Percentiles rank a stretch among this genome's conserved stretches.
Evolutionary conservation across 768 basidiomycete species (phyloP).

Genomic region (Suillus clintonianus): DNA sequence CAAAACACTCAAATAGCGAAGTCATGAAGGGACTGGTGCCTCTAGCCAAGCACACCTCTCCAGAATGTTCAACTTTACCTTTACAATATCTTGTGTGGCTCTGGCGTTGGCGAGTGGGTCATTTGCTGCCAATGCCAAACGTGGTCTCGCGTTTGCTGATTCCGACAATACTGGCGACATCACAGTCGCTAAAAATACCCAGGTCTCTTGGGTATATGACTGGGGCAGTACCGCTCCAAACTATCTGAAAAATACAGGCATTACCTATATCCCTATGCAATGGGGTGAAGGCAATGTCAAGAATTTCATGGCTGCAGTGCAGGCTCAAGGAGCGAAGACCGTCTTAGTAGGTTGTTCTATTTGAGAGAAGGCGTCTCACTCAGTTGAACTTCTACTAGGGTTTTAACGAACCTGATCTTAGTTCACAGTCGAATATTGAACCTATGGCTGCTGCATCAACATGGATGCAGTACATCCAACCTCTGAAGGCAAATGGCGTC

Average conservation of each 20-base stretch:
- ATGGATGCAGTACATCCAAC: conserved; percentile 40
- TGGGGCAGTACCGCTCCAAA: conserved; percentile 40
- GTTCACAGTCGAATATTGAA: conserved; percentile 46
- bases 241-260: conserved; percentile 39
- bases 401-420: conserved; percentile 41
- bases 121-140: conserved; percentile 6
- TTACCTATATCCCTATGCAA: conserved; percentile 56
- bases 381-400: conserved; percentile 19
- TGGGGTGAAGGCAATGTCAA: conserved; percentile 47
- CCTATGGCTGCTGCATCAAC: conserved; percentile 42
- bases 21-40: background rate
- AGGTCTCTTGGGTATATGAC: conserved; percentile 16
- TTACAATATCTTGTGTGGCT: background rate
- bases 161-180: conserved; percentile 6
- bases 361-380: background rate
- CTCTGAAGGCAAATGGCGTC: conserved; percentile 31
- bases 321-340: conserved; percentile 19
- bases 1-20: conserved; percentile 5
- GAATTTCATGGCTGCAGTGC: conserved; percentile 38
- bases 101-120: conserved; percentile 4
- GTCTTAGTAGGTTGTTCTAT: conserved; percentile 6
- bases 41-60: background rate
- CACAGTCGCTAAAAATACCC: conserved; percentile 6
- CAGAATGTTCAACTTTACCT: conserved; percentile 1
- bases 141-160: conserved; percentile 11